These are phyloP conservation scores for Chamaecyparis obtusa DNA, from an alignment of 75 land plant species.

Conservation along the genomic window DNA sequence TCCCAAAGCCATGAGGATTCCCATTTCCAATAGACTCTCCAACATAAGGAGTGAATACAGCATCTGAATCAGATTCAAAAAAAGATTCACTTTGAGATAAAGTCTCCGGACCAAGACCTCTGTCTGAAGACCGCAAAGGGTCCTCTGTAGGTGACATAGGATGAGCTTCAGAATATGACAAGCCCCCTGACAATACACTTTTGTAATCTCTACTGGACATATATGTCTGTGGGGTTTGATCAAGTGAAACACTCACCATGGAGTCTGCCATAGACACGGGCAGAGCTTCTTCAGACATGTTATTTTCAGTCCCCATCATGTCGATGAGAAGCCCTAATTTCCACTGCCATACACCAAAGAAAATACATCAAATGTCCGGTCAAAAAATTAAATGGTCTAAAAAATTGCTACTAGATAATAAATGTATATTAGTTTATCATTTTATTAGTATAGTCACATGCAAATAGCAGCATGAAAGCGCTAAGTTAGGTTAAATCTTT, in stretches of 20 bases:
- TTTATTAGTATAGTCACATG: not conserved
- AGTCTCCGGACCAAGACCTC: slow-evolving; percentile 1
- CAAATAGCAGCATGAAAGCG: not conserved
- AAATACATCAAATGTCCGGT: not conserved
- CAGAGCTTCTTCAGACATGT: slow-evolving; percentile 14
- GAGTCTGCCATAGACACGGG: slow-evolving; percentile 18
- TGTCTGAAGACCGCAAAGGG: slow-evolving; percentile 1
- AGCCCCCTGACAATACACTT: slow-evolving; percentile 25
- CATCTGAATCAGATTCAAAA: slow-evolving; percentile 15
- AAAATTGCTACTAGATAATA: not conserved
- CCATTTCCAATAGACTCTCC: not conserved
- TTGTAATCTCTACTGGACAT: slow-evolving; percentile 27
- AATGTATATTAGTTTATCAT: not conserved
- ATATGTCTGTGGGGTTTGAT: slow-evolving; percentile 19
- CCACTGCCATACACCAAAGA: not conserved
- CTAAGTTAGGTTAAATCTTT: not conserved
- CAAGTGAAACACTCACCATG: slow-evolving; percentile 32
- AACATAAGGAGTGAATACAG: slow-evolving; percentile 11
- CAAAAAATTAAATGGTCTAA: not conserved
- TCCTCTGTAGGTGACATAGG: slow-evolving; percentile 11
- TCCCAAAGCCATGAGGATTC: not conserved
- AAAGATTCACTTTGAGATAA: slow-evolving; percentile 12
- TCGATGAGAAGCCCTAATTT: not conserved
- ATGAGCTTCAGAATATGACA: slow-evolving; percentile 2
- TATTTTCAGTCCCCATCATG: slow-evolving; percentile 35